Evolutionary conservation across 176 grass and related monocot species (phyloP).

Genomic region (Guadua angustifolia): DNA sequence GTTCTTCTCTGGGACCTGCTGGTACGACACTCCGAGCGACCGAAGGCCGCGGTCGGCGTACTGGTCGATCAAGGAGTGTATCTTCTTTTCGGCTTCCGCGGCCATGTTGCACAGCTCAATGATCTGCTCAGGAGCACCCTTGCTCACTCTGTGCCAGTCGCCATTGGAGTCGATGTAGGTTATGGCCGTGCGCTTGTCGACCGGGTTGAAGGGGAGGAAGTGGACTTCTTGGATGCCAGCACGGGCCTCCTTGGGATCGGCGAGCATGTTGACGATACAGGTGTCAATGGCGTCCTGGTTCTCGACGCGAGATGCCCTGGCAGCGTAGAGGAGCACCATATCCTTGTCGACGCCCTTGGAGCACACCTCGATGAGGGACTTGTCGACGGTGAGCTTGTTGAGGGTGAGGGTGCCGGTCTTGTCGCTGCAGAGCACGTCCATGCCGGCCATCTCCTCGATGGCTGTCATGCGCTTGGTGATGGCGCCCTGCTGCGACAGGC

Average conservation of each 20-base stretch:
- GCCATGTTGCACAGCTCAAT: conserved; percentile 86
- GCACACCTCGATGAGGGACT: conserved; percentile 82
- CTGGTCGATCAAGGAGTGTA: conserved; percentile 61
- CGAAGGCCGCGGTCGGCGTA: conserved; percentile 85
- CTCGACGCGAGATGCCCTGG: conserved; percentile 81
- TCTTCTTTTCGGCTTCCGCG: conserved; percentile 62
- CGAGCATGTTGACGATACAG: conserved; percentile 86
- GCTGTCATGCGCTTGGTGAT: conserved; percentile 99
- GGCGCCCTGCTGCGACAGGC: conserved; percentile 80
- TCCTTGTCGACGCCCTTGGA: conserved; percentile 79
- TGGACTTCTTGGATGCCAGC: conserved; percentile 82
- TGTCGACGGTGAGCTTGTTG: conserved; percentile 98
- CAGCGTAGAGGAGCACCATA: conserved; percentile 71
- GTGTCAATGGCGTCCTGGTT: conserved; percentile 98
- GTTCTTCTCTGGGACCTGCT: conserved; percentile 72
- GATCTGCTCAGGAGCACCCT: conserved; percentile 92
- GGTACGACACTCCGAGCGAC: conserved; percentile 72
- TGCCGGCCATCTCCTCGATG: conserved; percentile 98
- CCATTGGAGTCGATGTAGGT: conserved; percentile 84
- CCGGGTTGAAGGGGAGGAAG: conserved; percentile 91
- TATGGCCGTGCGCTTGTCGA: conserved; percentile 94
- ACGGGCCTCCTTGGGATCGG: conserved; percentile 83
- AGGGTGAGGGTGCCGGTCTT: conserved; percentile 94
- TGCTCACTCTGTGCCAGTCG: conserved; percentile 89
- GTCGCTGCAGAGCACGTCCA: conserved; percentile 98